Evolutionary conservation across 1,284 basidiomycete genomes (phyloP).

Genomic region (Sporisorium graminicola): DNA sequence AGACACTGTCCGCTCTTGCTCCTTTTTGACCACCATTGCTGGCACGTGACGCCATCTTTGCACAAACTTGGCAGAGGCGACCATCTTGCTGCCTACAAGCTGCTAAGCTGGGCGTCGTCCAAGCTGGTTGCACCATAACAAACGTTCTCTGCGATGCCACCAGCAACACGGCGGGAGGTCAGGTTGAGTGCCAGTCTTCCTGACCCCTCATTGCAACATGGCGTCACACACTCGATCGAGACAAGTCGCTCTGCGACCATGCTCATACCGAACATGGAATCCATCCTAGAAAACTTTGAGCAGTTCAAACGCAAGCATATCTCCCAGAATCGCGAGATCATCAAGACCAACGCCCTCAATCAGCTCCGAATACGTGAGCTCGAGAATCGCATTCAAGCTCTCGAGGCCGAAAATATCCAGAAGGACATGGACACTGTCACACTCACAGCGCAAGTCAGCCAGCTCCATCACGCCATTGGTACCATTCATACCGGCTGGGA

Average conservation of each 20-base stretch:
- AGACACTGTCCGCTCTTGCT: background rate
- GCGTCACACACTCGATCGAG: slow-evolving; percentile 20
- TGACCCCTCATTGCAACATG: slow-evolving; percentile 13
- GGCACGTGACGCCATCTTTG: background rate
- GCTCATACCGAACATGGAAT: slow-evolving; percentile 56
- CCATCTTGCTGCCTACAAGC: background rate
- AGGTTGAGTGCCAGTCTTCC: slow-evolving; percentile 49
- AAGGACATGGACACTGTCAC: slow-evolving; percentile 30
- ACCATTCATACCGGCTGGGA: slow-evolving; percentile 59
- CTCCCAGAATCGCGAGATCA: slow-evolving; percentile 67
- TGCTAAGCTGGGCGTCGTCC: background rate
- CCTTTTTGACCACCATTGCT: background rate
- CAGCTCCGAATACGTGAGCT: slow-evolving; percentile 65
- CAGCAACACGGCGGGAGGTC: slow-evolving; percentile 48
- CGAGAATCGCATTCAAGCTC: slow-evolving; percentile 55
- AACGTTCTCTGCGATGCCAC: slow-evolving; percentile 18
- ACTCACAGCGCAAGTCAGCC: slow-evolving; percentile 47
- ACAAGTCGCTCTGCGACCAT: slow-evolving; percentile 33
- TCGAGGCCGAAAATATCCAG: slow-evolving; percentile 59
- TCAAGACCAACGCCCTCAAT: slow-evolving; percentile 61
- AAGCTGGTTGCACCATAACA: background rate
- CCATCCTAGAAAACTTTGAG: slow-evolving; percentile 66
- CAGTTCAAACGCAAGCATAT: slow-evolving; percentile 67
- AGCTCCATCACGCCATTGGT: slow-evolving; percentile 52
- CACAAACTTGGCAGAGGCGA: background rate